Base-by-base conservation (phyloP, 1,139 yeast species). In the Yamadazyma songkhlaensis region DNA sequence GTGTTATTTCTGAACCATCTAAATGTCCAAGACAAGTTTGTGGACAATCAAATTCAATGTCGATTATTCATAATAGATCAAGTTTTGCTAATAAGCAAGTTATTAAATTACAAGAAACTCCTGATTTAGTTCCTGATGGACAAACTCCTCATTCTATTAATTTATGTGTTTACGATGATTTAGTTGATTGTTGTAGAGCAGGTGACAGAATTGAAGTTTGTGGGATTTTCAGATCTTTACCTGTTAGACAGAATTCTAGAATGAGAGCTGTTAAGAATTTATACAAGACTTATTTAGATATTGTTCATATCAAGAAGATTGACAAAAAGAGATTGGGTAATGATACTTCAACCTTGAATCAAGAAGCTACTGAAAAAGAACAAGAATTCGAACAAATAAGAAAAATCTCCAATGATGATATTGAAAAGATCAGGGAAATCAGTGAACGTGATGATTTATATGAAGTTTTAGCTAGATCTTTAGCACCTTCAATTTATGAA, bases 111-210 rank as follows among this genome's bases (percentile, higher is more conserved):
- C 99, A 92, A 61, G 99, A 92, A 60, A 92, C 98, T 0, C 99
- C 98, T 0, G 98, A 92, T 60, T 72, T 81, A 46, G 96, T 92
- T n/a, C 98, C 98, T 3, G 98, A 88, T 64, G 99, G 99, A 14
- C 98, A 92, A 62, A 92, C 98, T 3, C 98, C 99, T 2, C 98
- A 92, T 58, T 84, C 97, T 9, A 88, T 92, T 39, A 88, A 96
- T 9, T 69, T 92, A 26, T 89, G 97, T 67, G 95, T 88, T 3
- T 92, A 92, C 55, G 99, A 94, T 60, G 98, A 94, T 57, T 71
- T 92, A 46, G 98, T 92, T 2, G 99, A 92, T 59, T 74, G 86
- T 38, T 85, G 95, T 56, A 78, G 96, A 53, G 97, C 98, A 11
- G 99, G 99, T 71, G 99, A 92, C 60, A 76, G 97, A 46, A 77